phyloP scores from a whole-genome alignment of 2,329 filamentous ascomycete genomes.

The Claviceps cyperi region DNA sequence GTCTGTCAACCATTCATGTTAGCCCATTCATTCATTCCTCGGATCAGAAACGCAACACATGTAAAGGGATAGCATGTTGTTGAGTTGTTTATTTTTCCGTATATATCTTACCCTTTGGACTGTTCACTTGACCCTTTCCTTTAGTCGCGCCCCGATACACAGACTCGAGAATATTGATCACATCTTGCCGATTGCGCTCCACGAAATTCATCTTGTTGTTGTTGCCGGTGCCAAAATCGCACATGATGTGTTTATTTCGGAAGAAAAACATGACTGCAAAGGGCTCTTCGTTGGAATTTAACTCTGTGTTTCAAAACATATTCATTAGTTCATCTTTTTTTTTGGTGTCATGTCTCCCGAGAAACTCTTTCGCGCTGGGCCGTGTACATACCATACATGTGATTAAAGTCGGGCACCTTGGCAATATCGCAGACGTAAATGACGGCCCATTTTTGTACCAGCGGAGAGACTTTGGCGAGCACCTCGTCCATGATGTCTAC shows the following conservation, averaged over 20 bases:
- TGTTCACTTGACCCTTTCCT: conserved; percentile 88
- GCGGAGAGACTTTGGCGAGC: conserved; percentile 83
- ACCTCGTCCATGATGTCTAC: conserved; percentile 76
- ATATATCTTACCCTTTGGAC: conserved; percentile 54
- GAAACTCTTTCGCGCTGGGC: too few relatives aligned
- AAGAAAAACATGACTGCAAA: conserved; percentile 96
- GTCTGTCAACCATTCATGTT: conserved; percentile 9
- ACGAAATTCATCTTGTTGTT: conserved; percentile 99
- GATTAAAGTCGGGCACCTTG: conserved; percentile 81
- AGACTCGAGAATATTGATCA: conserved; percentile 97
- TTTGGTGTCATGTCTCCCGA: too few relatives aligned
- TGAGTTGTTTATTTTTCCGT: background rate
- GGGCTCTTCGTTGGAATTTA: conserved; percentile 37
- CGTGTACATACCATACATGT: conserved; percentile 59
- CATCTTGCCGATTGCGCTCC: conserved; percentile 86
- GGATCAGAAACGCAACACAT: background rate
- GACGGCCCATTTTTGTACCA: conserved; percentile 83
- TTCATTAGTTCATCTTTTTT: background rate
- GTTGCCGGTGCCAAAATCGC: conserved; percentile 93
- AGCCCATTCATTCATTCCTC: background rate
- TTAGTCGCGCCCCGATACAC: conserved; percentile 98
- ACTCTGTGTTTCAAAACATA: background rate
- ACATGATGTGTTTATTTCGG: conserved; percentile 98
- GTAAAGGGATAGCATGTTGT: background rate
- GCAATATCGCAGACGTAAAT: conserved; percentile 93